Conservation (phyloP, 495 filamentous ascomycete genomes). For the Aspergillus indologenus region DNA sequence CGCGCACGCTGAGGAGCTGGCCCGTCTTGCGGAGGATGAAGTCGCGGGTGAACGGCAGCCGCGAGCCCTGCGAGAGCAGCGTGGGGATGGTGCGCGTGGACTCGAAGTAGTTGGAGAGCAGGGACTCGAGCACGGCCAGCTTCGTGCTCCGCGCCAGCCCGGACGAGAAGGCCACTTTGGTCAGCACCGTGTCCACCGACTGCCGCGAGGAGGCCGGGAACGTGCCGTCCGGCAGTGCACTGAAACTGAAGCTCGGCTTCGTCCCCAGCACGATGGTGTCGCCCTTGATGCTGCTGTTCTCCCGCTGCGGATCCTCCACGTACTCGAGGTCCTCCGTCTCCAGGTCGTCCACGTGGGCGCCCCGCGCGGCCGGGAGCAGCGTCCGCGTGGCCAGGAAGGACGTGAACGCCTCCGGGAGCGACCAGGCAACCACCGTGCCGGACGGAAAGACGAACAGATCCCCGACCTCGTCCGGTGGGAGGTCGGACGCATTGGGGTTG, state of each 20-base stretch:
- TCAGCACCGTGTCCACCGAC: constrained; percentile 72
- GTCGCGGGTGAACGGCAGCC: constrained; percentile 65
- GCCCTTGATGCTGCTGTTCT: constrained; percentile 76
- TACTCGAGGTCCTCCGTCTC: constrained; percentile 94
- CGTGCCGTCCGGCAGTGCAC: constrained; percentile 10
- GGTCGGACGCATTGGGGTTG: constrained; percentile 55
- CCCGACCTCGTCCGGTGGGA: constrained; percentile 63
- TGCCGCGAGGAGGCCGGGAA: constrained; percentile 23
- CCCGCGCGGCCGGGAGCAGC: constrained; percentile 69
- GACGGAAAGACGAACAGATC: constrained; percentile 98
- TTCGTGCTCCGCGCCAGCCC: constrained; percentile 95
- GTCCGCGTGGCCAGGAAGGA: constrained; percentile 69
- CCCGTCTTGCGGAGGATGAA: constrained; percentile 93
- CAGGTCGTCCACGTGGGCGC: constrained; percentile 61
- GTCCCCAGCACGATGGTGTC: constrained; percentile 90
- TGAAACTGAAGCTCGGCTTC: constrained; percentile 37
- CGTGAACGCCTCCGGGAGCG: constrained; percentile 67
- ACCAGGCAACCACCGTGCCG: constrained; percentile 92
- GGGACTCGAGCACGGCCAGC: constrained; percentile 84
- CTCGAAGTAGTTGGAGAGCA: constrained; percentile 79
- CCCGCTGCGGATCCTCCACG: constrained; percentile 67
- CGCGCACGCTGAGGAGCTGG: constrained; percentile 83
- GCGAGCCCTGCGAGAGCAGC: constrained; percentile 60
- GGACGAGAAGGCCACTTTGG: constrained; percentile 94
- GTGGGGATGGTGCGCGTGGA: constrained; percentile 78